These are phyloP conservation scores for Corinectria fuckeliana DNA, from an alignment of 2,329 filamentous ascomycete species.

Conservation along the genomic window DNA sequence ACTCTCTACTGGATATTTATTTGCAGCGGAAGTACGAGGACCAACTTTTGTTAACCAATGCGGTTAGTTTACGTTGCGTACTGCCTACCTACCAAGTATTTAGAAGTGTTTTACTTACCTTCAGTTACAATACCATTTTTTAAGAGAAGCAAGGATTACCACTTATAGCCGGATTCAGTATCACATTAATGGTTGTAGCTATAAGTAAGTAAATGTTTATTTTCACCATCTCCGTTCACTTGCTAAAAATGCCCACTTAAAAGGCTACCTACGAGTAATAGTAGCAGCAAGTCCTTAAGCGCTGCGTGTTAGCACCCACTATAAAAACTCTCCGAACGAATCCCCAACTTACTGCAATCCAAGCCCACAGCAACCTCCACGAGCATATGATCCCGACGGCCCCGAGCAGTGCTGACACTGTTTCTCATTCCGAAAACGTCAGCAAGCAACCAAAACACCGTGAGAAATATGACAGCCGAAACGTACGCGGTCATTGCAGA, in stretches of 20 bases:
- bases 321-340: not conserved
- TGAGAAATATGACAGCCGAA: too few relatives aligned
- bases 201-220: not conserved
- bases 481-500: conserved; percentile 12
- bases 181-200: not conserved
- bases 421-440: not conserved
- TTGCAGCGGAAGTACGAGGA: too few relatives aligned
- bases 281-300: conserved; percentile 5
- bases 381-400: not conserved
- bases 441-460: too few relatives aligned
- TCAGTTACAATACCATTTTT: too few relatives aligned
- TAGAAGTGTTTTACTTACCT: too few relatives aligned
- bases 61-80: too few relatives aligned
- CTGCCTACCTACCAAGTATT: too few relatives aligned
- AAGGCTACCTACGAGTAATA: not conserved
- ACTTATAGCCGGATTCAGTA: too few relatives aligned
- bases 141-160: too few relatives aligned
- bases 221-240: not conserved
- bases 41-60: too few relatives aligned
- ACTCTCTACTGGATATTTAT: too few relatives aligned
- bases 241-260: not conserved
- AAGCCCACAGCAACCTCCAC: conserved; percentile 6
- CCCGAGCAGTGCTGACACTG: conserved; percentile 10
- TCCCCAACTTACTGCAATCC: conserved; percentile 5
- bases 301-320: not conserved